Conservation (phyloP, 2,329 filamentous ascomycete genomes). For the Eurotiales sp. region DNA sequence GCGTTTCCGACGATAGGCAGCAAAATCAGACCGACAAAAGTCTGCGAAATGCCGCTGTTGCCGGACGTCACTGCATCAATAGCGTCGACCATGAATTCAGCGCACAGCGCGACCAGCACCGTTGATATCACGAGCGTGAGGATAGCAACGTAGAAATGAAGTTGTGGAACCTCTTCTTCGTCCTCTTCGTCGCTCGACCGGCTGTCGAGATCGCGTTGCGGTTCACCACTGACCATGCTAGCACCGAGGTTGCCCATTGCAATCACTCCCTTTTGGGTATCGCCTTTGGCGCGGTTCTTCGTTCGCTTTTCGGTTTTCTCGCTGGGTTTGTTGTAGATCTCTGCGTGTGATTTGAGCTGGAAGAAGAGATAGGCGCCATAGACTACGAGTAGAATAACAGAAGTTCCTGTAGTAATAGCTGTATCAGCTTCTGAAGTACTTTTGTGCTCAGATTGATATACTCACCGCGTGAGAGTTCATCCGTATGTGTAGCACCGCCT, state of each 20-base stretch:
- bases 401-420: slow-evolving; percentile 41
- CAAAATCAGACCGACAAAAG: slow-evolving; percentile 62
- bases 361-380: slow-evolving; percentile 84
- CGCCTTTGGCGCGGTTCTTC: slow-evolving; percentile 45
- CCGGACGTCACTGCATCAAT: slow-evolving; percentile 52
- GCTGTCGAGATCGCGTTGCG: slow-evolving; percentile 43
- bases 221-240: slow-evolving; percentile 47
- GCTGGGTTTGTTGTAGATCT: slow-evolving; percentile 74
- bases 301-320: slow-evolving; percentile 66
- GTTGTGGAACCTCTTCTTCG: slow-evolving; percentile 68
- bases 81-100: slow-evolving; percentile 61
- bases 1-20: slow-evolving; percentile 65
- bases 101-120: slow-evolving; percentile 74
- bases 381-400: slow-evolving; percentile 77
- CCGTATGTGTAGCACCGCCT: slow-evolving; percentile 11
- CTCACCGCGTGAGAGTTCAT: slow-evolving; percentile 15
- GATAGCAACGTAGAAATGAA: slow-evolving; percentile 69
- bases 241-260: slow-evolving; percentile 53
- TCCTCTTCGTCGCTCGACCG: slow-evolving; percentile 49
- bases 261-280: slow-evolving; percentile 48
- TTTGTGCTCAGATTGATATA: not conserved
- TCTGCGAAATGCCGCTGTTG: slow-evolving; percentile 49
- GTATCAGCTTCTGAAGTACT: slow-evolving; percentile 21
- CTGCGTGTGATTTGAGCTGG: slow-evolving; percentile 80
- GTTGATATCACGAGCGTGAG: slow-evolving; percentile 69